These are phyloP conservation scores for Ottelia alismoides DNA, from an alignment of 106 monocot species.

Conservation along the genomic window DNA sequence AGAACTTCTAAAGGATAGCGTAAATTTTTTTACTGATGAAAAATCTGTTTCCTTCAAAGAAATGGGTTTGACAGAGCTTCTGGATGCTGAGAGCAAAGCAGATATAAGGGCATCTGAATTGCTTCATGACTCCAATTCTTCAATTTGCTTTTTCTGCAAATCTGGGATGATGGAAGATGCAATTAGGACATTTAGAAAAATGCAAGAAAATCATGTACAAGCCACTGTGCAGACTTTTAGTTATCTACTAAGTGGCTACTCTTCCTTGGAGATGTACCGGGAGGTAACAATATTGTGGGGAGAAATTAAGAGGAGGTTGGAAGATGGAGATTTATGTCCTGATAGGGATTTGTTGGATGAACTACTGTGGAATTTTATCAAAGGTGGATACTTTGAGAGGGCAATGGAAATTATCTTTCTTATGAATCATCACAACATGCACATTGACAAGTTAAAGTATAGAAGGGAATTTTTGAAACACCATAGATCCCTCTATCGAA, in stretches of 20 bases:
- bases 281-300: conserved; percentile 85
- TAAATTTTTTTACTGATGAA: too few relatives aligned
- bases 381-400: conserved; percentile 82
- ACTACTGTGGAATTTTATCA: conserved; percentile 71
- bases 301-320: conserved; percentile 59
- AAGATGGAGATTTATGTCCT: conserved; percentile 29
- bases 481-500: conserved; percentile 60
- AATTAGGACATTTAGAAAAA: conserved; percentile 48
- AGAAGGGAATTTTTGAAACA: conserved; percentile 67
- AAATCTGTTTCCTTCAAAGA: too few relatives aligned
- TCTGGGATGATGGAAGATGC: conserved; percentile 93
- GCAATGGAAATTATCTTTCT: conserved; percentile 58
- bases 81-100: conserved; percentile 30
- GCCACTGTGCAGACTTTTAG: conserved; percentile 52
- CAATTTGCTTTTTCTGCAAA: conserved; percentile 80
- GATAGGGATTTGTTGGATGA: conserved; percentile 63
- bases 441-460: conserved; percentile 65
- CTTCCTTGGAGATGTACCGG: conserved; percentile 68
- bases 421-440: conserved; percentile 46
- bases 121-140: conserved; percentile 61
- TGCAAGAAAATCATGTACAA: conserved; percentile 49
- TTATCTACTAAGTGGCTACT: conserved; percentile 57
- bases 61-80: too few relatives aligned
- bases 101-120: conserved; percentile 15
- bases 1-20: too few relatives aligned